Base-by-base conservation (phyloP, 495 filamentous ascomycete genomes). In the Penicillium psychrofluorescens region DNA sequence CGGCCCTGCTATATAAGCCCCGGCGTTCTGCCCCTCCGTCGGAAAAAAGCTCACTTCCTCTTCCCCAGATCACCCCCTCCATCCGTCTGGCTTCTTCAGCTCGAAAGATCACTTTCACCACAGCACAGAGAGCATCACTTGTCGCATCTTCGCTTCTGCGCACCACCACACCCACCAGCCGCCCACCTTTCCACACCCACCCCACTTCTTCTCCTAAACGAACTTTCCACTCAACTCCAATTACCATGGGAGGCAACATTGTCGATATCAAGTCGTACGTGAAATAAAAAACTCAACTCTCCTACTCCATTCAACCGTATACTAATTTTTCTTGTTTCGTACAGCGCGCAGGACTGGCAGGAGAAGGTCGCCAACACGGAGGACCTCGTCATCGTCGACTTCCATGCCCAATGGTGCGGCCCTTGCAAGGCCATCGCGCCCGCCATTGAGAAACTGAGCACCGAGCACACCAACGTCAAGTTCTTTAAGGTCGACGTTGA, bases 401-500 rank as follows among this genome's bases (percentile, higher is more conserved):
- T 80, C 71, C 87, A 84, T 62, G 91, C 91, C 36, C 77, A 68
- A 31, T 97, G 91, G 91, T 97, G 91, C 75, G 90, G 89, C 33
- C 91, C 91, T 43, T 97, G 91, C 83, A 95, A 89, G 74, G 73
- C 78, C 51, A 88, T 97, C 54, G 78, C 89, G 13, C 91, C 91
- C 32, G 55, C 74, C 22, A 61, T 95, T 42, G 77, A 79, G 46
- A 72, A 80, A 77, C 81, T 67, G 61, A 76, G 79, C 59, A 53
- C 81, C 36, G 50, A 61, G 13, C 74, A 75, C 66, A 36, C 72
- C 48, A 56, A 68, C 44, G 76, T 80, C 53, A 72, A 77, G 57
- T 96, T 95, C 72, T 84, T 78, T 79, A 95, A 96, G 78, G 64
- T 98, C 61, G 90, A 97, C 68, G 90, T 97, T 48, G 92, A 98